phyloP scores from a whole-genome alignment of 1,139 yeast genomes.

The Yamadazyma kanchanaburiensis region DNA sequence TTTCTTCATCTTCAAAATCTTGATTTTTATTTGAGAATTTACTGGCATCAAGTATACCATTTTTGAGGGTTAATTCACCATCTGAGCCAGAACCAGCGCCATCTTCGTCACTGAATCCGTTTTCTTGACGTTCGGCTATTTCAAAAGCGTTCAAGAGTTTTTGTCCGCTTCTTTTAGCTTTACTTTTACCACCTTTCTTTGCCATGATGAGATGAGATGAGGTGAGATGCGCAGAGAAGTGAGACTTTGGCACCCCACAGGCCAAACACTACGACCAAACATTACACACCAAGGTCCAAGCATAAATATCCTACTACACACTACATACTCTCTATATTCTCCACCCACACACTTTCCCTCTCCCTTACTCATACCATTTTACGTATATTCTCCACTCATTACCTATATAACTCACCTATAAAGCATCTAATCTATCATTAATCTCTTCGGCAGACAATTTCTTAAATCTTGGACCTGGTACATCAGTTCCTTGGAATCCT shows the following conservation, averaged over 20 bases:
- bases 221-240: conserved; percentile 14
- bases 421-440: conserved; percentile 90
- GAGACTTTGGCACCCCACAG: no score
- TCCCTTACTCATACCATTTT: no score
- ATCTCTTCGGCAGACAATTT: conserved; percentile 86
- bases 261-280: no score
- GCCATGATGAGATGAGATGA: conserved; percentile 14
- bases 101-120: conserved; percentile 15
- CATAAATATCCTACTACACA: no score
- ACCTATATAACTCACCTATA: conserved; percentile 49
- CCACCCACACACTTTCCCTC: no score
- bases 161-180: conserved; percentile 28
- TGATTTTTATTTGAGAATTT: conserved; percentile 26
- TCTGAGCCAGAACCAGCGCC: conserved; percentile 15
- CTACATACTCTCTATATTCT: no score
- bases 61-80: conserved; percentile 24
- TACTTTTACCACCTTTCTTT: conserved; percentile 21
- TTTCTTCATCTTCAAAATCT: conserved; percentile 60
- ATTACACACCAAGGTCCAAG: no score
- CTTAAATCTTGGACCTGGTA: conserved; percentile 83
- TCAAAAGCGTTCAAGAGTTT: conserved; percentile 46
- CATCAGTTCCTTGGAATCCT: conserved; percentile 83
- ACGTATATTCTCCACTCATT: no score
- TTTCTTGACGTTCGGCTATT: conserved; percentile 42
- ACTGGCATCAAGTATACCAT: conserved; percentile 45